Evolutionary conservation across 2,329 filamentous ascomycete genomes (phyloP).

Genomic region (Dactylonectria macrodidyma): DNA sequence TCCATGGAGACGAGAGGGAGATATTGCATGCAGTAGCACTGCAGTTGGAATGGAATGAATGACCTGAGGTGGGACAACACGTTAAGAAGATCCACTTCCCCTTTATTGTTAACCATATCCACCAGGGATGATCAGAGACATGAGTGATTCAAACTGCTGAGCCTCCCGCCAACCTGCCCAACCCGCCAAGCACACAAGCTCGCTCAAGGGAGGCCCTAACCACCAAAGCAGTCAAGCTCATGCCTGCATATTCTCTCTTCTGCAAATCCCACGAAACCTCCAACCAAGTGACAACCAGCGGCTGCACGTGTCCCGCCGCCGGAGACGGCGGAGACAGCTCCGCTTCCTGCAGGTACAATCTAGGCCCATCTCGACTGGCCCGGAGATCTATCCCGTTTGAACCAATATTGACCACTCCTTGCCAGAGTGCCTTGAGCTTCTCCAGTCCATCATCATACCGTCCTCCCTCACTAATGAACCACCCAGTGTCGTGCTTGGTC

Average conservation of each 20-base stretch:
- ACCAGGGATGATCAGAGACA: background rate
- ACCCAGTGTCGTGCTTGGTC: background rate
- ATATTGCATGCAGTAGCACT: conserved; percentile 23
- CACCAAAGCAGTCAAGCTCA: background rate
- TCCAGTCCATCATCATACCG: no score
- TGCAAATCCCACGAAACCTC: conserved; percentile 2
- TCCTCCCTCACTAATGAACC: background rate
- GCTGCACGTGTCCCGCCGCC: conserved; percentile 39
- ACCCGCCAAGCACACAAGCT: conserved; percentile 3
- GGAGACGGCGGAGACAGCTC: conserved; percentile 22
- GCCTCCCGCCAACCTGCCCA: conserved; percentile 27
- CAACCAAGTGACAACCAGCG: conserved; percentile 12
- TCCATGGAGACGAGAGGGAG: conserved; percentile 12
- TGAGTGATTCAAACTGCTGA: conserved; percentile 13
- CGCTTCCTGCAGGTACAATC: conserved; percentile 48
- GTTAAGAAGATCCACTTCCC: conserved; percentile 24
- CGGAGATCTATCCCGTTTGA: conserved; percentile 42
- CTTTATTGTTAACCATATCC: conserved; percentile 5
- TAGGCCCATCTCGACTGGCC: conserved; percentile 41
- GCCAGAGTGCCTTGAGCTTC: conserved; percentile 20
- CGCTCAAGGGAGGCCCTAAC: background rate
- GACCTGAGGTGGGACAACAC: conserved; percentile 31
- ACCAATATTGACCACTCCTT: conserved; percentile 10
- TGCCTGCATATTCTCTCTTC: no score
- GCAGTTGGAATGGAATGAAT: conserved; percentile 31